A percentile compares a stretch with the other conserved stretches of the same genome.
phyloP scores from a whole-genome alignment of 2,329 filamentous ascomycete genomes.

The Penicillium decumbens region DNA sequence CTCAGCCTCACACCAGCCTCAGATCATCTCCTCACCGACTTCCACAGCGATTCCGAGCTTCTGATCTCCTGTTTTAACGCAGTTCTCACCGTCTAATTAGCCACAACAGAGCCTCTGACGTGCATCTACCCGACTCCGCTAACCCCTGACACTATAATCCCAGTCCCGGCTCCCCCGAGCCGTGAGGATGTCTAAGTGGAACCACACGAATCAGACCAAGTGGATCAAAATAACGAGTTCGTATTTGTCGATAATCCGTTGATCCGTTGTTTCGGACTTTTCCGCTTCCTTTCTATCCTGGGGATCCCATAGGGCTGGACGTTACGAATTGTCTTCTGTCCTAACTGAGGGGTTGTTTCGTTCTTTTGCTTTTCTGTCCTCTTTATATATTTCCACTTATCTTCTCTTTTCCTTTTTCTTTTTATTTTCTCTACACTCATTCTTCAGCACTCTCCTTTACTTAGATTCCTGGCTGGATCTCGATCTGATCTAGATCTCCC shows the following conservation, averaged over 20 bases:
- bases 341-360: neutral
- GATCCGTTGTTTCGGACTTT: constrained; percentile 7
- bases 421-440: neutral
- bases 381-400: neutral
- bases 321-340: constrained; percentile 13
- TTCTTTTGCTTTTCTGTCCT: neutral
- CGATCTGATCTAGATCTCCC: neutral
- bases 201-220: neutral
- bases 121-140: neutral
- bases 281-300: constrained; percentile 14
- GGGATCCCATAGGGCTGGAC: constrained; percentile 20
- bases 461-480: constrained; percentile 2
- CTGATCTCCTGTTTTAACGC: neutral
- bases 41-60: neutral
- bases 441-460: neutral
- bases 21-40: constrained; percentile 16
- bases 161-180: neutral
- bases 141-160: neutral
- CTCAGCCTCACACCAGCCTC: constrained; percentile 11
- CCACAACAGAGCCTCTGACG: constrained; percentile 2
- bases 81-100: neutral
- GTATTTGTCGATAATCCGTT: constrained; percentile 8
- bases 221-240: neutral
- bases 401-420: neutral
- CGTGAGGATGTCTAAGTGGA: neutral